Conservation (phyloP, 192 early-diverging fungal genomes). For the Lobulomyces angularis region DNA sequence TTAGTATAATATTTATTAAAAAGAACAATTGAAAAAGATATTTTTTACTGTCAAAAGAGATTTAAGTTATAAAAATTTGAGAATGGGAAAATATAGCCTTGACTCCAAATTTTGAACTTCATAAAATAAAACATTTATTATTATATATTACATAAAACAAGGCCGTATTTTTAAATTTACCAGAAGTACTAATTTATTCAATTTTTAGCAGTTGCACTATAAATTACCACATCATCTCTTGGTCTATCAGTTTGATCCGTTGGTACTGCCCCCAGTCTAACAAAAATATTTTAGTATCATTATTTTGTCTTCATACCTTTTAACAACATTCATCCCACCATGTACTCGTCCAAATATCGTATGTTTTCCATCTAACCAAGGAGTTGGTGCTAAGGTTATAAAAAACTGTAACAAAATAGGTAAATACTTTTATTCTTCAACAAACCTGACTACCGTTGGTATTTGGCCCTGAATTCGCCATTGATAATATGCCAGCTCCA, state of each 20-base stretch:
- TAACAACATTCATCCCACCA: conserved; percentile 69
- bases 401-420: conserved; percentile 53
- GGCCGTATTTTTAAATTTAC: too few relatives aligned
- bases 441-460: conserved; percentile 27
- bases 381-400: conserved; percentile 80
- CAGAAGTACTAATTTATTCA: too few relatives aligned
- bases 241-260: conserved; percentile 26
- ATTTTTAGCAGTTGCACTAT: too few relatives aligned
- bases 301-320: conserved; percentile 47
- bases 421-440: not conserved
- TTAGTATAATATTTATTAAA: too few relatives aligned
- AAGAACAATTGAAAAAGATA: too few relatives aligned
- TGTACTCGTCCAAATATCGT: conserved; percentile 79
- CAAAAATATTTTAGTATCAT: not conserved
- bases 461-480: conserved; percentile 68
- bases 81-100: too few relatives aligned
- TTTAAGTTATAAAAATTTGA: too few relatives aligned
- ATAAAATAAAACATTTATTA: too few relatives aligned
- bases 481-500: conserved; percentile 78
- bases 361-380: conserved; percentile 83
- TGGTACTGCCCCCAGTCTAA: conserved; percentile 19
- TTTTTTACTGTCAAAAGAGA: too few relatives aligned
- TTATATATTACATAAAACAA: too few relatives aligned
- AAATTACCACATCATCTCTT: conserved; percentile 26
- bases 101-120: too few relatives aligned